Conservation (phyloP, 1,139 yeast species). For the Candida labiduridarum region DNA sequence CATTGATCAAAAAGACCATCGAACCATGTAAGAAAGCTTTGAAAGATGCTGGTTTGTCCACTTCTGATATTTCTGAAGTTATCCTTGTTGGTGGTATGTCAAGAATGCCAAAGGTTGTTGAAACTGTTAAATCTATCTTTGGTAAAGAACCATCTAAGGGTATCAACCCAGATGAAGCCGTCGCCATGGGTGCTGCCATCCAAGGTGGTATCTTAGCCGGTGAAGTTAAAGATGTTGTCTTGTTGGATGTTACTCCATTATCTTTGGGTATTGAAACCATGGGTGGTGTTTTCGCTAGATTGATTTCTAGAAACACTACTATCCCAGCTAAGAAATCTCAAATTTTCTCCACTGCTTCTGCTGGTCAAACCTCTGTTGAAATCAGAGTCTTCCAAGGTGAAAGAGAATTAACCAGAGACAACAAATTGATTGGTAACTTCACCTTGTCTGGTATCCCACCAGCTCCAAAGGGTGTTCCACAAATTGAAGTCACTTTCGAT, state of each 20-base stretch:
- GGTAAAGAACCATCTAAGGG: constrained; percentile 98
- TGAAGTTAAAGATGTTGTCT: constrained; percentile 78
- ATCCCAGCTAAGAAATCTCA: constrained; percentile 97
- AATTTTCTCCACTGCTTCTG: constrained; percentile 97
- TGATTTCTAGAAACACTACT: constrained; percentile 96
- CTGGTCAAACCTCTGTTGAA: constrained; percentile 98
- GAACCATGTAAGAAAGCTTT: constrained; percentile 99
- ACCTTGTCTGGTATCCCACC: constrained; percentile 96
- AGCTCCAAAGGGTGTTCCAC: constrained; percentile 99
- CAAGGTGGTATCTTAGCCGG: constrained; percentile 99
- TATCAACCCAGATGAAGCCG: constrained; percentile 99
- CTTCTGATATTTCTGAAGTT: constrained; percentile 91
- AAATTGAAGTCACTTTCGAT: constrained; percentile 96
- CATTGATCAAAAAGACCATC: constrained; percentile 86
- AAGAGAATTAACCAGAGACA: constrained; percentile 98
- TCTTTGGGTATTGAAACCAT: constrained; percentile 98
- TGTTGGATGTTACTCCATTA: constrained; percentile 97
- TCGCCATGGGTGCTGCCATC: constrained; percentile 99
- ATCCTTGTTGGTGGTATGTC: constrained; percentile 99
- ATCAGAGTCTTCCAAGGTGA: constrained; percentile 99
- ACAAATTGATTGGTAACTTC: constrained; percentile 97
- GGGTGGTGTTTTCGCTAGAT: constrained; percentile 98
- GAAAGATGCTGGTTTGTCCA: constrained; percentile 88
- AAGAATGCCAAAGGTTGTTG: constrained; percentile 99
- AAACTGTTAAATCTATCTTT: constrained; percentile 90